Conservation (phyloP, 768 basidiomycete genomes). For the Lentinula aciculospora region DNA sequence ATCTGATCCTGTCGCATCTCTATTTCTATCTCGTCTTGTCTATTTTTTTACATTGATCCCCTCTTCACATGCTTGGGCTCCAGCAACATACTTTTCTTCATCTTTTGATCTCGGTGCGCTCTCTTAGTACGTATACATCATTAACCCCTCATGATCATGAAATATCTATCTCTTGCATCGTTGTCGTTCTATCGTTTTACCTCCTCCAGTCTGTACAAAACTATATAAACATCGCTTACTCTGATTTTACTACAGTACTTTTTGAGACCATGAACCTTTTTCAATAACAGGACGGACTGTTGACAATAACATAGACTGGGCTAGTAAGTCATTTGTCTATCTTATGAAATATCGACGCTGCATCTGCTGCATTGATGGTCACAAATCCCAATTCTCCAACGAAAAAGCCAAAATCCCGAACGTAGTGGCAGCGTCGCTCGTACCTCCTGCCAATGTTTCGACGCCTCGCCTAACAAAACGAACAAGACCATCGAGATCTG, state of each 20-base stretch:
- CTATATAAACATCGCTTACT: not conserved
- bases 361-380: not conserved
- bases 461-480: slow-evolving; percentile 63
- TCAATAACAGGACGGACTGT: not conserved
- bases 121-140: not conserved
- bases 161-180: not conserved
- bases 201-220: not conserved
- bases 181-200: not conserved
- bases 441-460: slow-evolving; percentile 61
- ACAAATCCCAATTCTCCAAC: slow-evolving; percentile 72
- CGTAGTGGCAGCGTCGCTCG: slow-evolving; percentile 51
- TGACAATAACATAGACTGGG: not conserved
- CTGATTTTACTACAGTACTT: not conserved
- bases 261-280: not conserved
- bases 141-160: not conserved
- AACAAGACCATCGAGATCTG: slow-evolving; percentile 67
- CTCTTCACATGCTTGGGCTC: not conserved
- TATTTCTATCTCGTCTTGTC: not conserved
- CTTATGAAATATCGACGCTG: too few species aligned
- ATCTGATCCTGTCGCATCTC: not conserved
- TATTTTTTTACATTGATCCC: not conserved
- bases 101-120: not conserved
- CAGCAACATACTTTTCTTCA: not conserved
- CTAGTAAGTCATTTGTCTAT: not conserved
- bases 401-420: slow-evolving; percentile 73